These are phyloP conservation scores for Truncatella angustata DNA, from an alignment of 2,329 filamentous ascomycete species.

Conservation along the genomic window DNA sequence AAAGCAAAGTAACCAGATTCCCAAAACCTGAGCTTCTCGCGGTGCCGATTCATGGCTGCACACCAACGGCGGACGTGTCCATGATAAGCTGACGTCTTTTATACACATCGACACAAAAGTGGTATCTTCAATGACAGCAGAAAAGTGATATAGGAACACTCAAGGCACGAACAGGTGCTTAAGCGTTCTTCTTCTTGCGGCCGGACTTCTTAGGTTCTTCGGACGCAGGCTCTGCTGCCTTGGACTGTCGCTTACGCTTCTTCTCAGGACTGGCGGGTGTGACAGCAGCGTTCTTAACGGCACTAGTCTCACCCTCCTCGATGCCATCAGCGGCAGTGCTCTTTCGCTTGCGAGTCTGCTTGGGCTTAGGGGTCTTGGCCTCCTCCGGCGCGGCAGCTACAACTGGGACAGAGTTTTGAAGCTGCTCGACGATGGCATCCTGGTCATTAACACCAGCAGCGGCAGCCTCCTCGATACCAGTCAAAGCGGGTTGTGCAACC, in stretches of 20 bases:
- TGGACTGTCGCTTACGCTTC: constrained; percentile 61
- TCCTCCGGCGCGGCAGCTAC: constrained; percentile 36
- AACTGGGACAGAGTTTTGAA: constrained; percentile 39
- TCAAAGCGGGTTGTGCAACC: constrained; percentile 50
- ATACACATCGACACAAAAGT: background rate
- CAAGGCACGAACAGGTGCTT: constrained; percentile 23
- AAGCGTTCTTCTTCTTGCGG: constrained; percentile 53
- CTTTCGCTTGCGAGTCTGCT: constrained; percentile 57
- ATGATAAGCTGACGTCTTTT: too few relatives aligned
- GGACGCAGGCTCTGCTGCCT: constrained; percentile 49
- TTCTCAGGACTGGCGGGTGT: constrained; percentile 57
- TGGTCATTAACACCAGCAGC: constrained; percentile 48
- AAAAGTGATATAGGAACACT: constrained; percentile 4
- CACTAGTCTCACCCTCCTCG: constrained; percentile 39
- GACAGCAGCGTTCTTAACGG: constrained; percentile 32
- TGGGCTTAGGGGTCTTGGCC: constrained; percentile 57
- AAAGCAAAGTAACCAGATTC: background rate
- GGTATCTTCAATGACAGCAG: constrained; percentile 6
- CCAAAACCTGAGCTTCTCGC: too few relatives aligned
- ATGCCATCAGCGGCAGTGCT: constrained; percentile 43
- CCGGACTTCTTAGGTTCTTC: constrained; percentile 61
- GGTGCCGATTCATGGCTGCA: too few relatives aligned
- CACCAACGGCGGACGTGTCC: too few relatives aligned
- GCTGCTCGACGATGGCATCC: constrained; percentile 58
- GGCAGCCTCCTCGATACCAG: constrained; percentile 16